phyloP scores from a whole-genome alignment of 2,329 filamentous ascomycete genomes.

The Blastomyces parvus region DNA sequence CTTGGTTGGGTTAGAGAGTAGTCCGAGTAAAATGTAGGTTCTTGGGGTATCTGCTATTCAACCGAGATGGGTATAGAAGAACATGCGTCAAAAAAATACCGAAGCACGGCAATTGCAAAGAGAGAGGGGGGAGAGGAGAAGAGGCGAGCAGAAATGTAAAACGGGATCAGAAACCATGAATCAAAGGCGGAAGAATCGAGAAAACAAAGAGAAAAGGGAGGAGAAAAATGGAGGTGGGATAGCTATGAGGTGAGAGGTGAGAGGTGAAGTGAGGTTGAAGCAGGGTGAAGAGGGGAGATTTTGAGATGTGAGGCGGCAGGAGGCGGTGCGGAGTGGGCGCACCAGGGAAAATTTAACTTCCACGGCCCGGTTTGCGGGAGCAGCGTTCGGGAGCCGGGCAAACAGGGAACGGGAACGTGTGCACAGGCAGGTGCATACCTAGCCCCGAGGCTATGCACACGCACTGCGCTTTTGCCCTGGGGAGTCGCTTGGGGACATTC shows the following conservation, averaged over 20 bases:
- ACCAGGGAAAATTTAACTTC: neutral
- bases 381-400: neutral
- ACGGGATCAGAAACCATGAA: neutral
- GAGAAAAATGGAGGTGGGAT: neutral
- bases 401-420: neutral
- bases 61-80: neutral
- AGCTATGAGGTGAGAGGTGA: neutral
- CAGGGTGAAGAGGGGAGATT: constrained; percentile 1
- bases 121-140: neutral
- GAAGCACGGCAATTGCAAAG: neutral
- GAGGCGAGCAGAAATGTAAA: neutral
- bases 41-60: neutral
- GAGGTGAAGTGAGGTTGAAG: neutral
- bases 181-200: neutral
- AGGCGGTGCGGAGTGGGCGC: neutral
- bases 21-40: neutral
- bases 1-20: neutral
- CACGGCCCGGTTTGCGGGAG: neutral
- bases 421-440: neutral
- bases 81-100: neutral
- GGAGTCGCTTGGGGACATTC: neutral
- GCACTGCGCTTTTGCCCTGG: neutral
- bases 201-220: neutral
- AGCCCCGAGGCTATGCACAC: neutral
- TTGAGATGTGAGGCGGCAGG: neutral